These are phyloP conservation scores for Rhododendron simsii DNA, from an alignment of 148 eudicot genomes.

Conservation along the genomic window DNA sequence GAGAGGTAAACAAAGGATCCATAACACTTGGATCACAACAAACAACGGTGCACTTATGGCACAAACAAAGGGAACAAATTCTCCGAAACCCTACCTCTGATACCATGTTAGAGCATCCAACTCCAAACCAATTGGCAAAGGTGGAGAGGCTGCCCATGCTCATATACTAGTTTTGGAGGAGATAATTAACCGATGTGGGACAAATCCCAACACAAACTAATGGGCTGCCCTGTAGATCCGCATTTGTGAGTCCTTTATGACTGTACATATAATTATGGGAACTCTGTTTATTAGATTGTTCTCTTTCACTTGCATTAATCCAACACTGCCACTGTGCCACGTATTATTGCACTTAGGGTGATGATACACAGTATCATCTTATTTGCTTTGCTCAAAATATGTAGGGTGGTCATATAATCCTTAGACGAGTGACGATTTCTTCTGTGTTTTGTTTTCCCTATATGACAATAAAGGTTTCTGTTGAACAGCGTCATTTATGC, in stretches of 20 bases:
- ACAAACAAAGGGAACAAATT: too few species aligned
- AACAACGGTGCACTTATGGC: too few species aligned
- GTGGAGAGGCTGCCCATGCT: too few species aligned
- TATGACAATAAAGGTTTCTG: neutral
- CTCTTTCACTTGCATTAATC: neutral
- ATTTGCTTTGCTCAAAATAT: neutral
- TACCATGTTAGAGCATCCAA: too few species aligned
- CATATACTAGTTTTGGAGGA: too few species aligned
- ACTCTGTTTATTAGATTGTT: neutral
- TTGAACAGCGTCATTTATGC: neutral
- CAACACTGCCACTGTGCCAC: neutral
- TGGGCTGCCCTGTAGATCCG: neutral
- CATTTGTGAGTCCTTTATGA: neutral
- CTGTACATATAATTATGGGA: neutral
- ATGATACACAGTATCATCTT: neutral
- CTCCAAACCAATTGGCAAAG: too few species aligned
- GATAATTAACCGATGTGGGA: too few species aligned
- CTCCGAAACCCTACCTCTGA: too few species aligned
- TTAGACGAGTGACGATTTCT: neutral
- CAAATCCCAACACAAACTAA: too few species aligned
- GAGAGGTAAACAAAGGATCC: too few species aligned
- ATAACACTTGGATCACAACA: too few species aligned
- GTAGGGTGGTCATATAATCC: neutral
- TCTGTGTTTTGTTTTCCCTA: neutral
- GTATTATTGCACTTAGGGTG: neutral